These are phyloP conservation scores for Erodium trifolium DNA, from an alignment of 441 rosid species.

Conservation along the genomic window DNA sequence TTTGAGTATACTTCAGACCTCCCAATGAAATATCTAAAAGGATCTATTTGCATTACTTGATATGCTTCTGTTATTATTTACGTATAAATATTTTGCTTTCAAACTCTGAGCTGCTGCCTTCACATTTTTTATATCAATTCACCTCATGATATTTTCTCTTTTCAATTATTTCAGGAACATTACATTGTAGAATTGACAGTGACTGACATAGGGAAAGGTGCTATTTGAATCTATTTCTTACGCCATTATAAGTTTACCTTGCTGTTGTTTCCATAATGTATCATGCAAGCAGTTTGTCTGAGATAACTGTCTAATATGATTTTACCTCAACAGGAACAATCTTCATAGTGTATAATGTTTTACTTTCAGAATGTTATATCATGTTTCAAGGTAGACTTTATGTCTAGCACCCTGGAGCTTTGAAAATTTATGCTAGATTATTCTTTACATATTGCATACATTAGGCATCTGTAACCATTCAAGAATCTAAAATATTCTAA, in stretches of 20 bases:
- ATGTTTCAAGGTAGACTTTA: not conserved
- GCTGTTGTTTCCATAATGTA: not conserved
- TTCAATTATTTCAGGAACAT: conserved; percentile 41
- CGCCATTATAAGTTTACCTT: conserved; percentile 7
- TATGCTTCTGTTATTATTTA: not conserved
- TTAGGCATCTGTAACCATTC: not conserved
- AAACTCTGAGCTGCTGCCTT: not conserved
- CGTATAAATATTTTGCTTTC: not conserved
- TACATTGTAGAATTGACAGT: conserved; percentile 57
- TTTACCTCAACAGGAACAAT: not conserved
- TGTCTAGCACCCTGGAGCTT: conserved; percentile 7
- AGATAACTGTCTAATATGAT: not conserved
- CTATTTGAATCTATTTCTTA: conserved; percentile 11
- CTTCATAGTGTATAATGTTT: not conserved
- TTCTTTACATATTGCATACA: not conserved
- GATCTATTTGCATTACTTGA: not conserved
- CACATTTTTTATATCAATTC: not conserved
- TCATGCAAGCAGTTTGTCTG: not conserved
- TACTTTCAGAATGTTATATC: conserved; percentile 6
- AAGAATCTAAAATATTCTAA: conserved; percentile 4
- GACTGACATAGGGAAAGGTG: conserved; percentile 73
- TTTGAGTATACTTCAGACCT: not conserved
- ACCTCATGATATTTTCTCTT: not conserved
- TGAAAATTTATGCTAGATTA: not conserved
- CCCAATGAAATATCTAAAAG: not conserved